phyloP scores from a whole-genome alignment of 2,329 filamentous ascomycete genomes.

The Epicoccum sorghinum region DNA sequence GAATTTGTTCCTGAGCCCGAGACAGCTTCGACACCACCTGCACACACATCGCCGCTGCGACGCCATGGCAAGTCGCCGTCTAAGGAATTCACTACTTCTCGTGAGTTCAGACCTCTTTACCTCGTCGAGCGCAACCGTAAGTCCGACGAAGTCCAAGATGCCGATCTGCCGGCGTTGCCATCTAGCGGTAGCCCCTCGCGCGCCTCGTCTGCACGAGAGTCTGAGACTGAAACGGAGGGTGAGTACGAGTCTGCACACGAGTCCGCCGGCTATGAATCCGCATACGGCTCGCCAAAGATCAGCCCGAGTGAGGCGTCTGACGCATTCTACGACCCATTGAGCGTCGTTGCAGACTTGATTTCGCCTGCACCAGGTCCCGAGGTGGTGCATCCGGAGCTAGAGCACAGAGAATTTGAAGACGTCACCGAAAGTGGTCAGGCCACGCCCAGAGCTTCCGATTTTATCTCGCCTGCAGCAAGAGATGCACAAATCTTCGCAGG shows the following conservation, averaged over 20 bases:
- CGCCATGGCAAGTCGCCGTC: conserved; percentile 57
- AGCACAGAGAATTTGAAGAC: conserved; percentile 37
- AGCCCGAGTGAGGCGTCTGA: conserved; percentile 31
- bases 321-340: conserved; percentile 31
- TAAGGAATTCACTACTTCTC: conserved; percentile 59
- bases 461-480: conserved; percentile 37
- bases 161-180: conserved; percentile 59
- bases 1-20: conserved; percentile 49
- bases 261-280: conserved; percentile 38
- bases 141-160: conserved; percentile 31
- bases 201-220: conserved; percentile 34
- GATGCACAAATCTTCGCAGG: conserved; percentile 14
- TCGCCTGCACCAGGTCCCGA: conserved; percentile 24
- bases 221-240: conserved; percentile 48
- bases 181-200: conserved; percentile 51
- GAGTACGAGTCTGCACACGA: conserved; percentile 53
- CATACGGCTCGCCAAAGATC: conserved; percentile 47
- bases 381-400: conserved; percentile 30
- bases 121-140: conserved; percentile 70
- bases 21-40: conserved; percentile 21
- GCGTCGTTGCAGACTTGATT: conserved; percentile 25
- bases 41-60: conserved; percentile 52
- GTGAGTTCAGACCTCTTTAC: conserved; percentile 80
- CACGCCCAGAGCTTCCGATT: conserved; percentile 69
- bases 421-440: conserved; percentile 67